Percentiles rank a stretch among this genome's conserved stretches.
Evolutionary conservation across 2,329 filamentous ascomycete species (phyloP).

Genomic region (Elsinoe fawcettii): DNA sequence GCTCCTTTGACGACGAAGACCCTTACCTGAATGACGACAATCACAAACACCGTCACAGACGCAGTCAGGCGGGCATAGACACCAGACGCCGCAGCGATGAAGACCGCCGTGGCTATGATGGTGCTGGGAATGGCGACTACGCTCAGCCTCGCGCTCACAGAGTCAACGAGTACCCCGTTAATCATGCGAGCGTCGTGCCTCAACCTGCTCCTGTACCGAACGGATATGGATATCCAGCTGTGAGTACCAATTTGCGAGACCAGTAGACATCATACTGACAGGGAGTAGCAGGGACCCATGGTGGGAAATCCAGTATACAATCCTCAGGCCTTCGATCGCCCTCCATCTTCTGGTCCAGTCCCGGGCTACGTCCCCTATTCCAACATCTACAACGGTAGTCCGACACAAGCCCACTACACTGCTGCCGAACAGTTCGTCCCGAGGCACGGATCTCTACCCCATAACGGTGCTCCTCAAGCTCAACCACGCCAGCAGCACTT

Average conservation of each 20-base stretch:
- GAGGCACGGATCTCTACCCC: neutral
- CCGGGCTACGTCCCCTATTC: constrained; percentile 30
- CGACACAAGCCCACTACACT: neutral
- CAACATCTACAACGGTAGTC: constrained; percentile 24
- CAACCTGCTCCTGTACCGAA: neutral
- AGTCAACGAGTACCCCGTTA: neutral
- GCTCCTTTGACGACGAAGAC: constrained; percentile 73
- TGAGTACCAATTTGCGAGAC: neutral
- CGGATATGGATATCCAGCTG: neutral
- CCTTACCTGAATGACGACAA: constrained; percentile 50
- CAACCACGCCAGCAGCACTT: neutral
- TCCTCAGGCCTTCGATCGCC: neutral
- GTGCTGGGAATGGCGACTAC: constrained; percentile 9
- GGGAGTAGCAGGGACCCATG: neutral
- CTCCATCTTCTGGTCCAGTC: constrained; percentile 13
- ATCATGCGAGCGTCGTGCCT: neutral
- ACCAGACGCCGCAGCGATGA: neutral
- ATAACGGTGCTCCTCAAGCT: neutral
- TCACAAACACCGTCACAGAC: constrained; percentile 21
- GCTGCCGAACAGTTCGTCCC: neutral
- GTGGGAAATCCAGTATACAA: neutral
- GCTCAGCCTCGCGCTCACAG: constrained; percentile 5
- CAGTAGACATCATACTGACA: neutral
- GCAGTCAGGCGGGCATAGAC: neutral
- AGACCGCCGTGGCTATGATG: neutral